phyloP scores from a whole-genome alignment of 139 green algal species.

The Zygnema cylindricum region DNA sequence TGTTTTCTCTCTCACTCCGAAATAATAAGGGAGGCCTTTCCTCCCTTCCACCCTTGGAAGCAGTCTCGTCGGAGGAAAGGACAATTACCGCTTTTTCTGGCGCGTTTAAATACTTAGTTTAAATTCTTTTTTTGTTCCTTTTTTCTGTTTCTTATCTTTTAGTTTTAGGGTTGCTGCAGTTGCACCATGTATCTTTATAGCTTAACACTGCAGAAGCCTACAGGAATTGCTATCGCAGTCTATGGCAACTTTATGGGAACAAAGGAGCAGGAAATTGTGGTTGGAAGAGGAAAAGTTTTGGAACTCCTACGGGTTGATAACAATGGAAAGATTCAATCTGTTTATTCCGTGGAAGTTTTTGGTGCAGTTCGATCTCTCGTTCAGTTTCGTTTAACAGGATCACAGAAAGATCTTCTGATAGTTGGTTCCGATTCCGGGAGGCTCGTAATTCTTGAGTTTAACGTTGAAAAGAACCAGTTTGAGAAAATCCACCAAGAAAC shows the following conservation, averaged over 20 bases:
- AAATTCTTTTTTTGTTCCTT: no score
- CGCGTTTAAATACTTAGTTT: no score
- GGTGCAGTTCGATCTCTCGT: slow-evolving; percentile 85
- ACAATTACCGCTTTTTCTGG: no score
- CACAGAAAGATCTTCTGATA: slow-evolving; percentile 85
- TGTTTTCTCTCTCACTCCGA: no score
- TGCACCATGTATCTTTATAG: slow-evolving; percentile 63
- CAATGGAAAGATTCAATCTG: slow-evolving; percentile 70
- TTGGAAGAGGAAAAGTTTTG: slow-evolving; percentile 86
- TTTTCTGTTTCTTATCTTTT: no score
- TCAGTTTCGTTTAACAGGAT: slow-evolving; percentile 86
- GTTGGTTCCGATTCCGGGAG: slow-evolving; percentile 90
- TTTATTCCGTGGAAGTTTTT: slow-evolving; percentile 83
- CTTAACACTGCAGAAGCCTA: slow-evolving; percentile 58
- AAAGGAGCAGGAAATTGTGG: slow-evolving; percentile 94
- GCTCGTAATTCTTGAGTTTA: slow-evolving; percentile 94
- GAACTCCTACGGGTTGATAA: slow-evolving; percentile 94
- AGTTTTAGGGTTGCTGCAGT: no score
- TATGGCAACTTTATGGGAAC: slow-evolving; percentile 91
- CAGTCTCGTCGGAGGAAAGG: no score
- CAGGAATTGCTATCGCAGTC: slow-evolving; percentile 48
- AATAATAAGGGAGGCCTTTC: no score
- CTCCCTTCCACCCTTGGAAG: no score
- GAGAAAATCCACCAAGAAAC: slow-evolving; percentile 96
- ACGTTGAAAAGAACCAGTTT: slow-evolving; percentile 84